Base-by-base conservation (phyloP, 306 rosid genomes). In the Rosa chinensis region DNA sequence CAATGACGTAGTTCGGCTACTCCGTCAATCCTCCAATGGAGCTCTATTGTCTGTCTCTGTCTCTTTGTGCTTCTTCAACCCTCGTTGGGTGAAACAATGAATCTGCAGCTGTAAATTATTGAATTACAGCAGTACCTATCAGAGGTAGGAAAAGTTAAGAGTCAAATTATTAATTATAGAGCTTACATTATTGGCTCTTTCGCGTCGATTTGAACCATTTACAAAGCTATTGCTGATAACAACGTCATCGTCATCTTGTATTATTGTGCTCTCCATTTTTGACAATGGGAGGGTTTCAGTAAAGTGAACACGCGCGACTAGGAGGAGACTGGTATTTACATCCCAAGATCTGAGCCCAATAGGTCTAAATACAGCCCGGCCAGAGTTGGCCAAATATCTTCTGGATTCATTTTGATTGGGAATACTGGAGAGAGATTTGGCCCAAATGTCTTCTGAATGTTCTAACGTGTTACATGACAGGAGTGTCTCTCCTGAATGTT, bases 1-100 rank as follows among this genome's bases (percentile, higher is more conserved):
- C 78, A 14, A 66, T 32, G 76, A 70, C 43, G 63, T 80, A 21
- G 74, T 28, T 66, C 75, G 76, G 11, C 62, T 25, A 74, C 42
- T 69, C 73, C 76, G 69, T 73, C 75, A 52, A 50, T 21, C 42
- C 50, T 48, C 77, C 52, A 25, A 32, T 21, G 74, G 69, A 50
- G 23, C 5, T 45, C 45, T 7, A 7, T 8, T 10, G 42, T 62
- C 16, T 43, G 12, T 59, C 28, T 73, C 42, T 79, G 44, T 61
- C 66, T 49, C 37, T 32, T 32, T 32, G 37, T 32, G 37, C 37
- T 32, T 32, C 37, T 32, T 32, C 37, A 21, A n/a, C 12, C 13
- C 28, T n/a, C 8, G 37, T 5, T 14, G 61, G 21, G 70, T 66
- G 45, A 37, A 66, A 37, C 70, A 66, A 66, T 7, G 64, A 63